Base-by-base conservation (phyloP, 805 yeast genomes). In the Torulaspora microellipsoides region DNA sequence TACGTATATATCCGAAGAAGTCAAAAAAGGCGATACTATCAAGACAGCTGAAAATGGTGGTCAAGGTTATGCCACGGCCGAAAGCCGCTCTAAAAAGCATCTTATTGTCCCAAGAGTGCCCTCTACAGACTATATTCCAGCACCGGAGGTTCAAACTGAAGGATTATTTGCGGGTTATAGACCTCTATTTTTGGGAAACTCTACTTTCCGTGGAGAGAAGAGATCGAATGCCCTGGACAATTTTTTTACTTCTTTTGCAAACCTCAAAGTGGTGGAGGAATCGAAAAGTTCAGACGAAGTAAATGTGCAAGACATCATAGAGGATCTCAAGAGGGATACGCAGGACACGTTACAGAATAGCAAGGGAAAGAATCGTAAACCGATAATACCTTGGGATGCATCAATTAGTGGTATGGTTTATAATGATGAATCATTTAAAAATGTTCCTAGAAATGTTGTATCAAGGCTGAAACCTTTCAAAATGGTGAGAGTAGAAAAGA, bases 401-500 rank as follows among this genome's bases (percentile, higher is more conserved):
- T 64, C 70, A 1, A 59, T 66, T 3, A 61, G 69, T 33, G 72
- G 72, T 1, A 38, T 65, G 52, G 49, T 60, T 11, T 62, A 62
- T 40, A 58, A 62, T 27, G 67, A 66, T 40, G 53, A 59, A 14
- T 48, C 66, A 4, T 62, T 66, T 49, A 57, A 59, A 45, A 52
- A 57, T 27, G 60, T 71, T 1, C 75, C 76, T 2, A 61, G 62
- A 40, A 53, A 56, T 12, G 59, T 69, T 7, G 69, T 71, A 0
- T 52, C 55, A 11, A 56, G 57, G 27, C 48, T 71, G 30, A 65
- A 61, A 20, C 72, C 75, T 0, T 70, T 66, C 48, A 56, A 53
- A 42, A 42, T 64, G 35, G 46, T 78, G 87, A 70, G 75, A 80
- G 66, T 77, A 78, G 68, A 86, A 80, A 74, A 83, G 81, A 91